Evolutionary conservation across 2,329 filamentous ascomycete genomes (phyloP).

Genomic region (Lasiodiplodia sp.): DNA sequence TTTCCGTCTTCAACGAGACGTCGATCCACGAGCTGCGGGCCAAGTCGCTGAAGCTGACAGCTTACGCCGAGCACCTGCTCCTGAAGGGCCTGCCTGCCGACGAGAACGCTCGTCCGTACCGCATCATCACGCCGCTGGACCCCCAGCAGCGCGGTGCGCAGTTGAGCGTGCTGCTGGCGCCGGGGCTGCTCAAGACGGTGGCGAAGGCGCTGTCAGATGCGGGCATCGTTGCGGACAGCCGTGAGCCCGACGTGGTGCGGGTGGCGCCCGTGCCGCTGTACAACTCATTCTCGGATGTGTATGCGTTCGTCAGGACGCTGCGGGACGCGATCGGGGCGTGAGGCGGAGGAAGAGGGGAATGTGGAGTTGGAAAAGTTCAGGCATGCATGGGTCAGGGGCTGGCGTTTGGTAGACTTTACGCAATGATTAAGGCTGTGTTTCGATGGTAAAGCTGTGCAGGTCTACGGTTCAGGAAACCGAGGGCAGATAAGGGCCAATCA

Average conservation of each 20-base stretch:
- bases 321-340: conserved; percentile 11
- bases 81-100: conserved; percentile 34
- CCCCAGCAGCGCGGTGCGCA: conserved; percentile 71
- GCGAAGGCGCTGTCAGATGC: conserved; percentile 17
- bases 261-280: conserved; percentile 31
- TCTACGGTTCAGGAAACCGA: conserved; percentile 3
- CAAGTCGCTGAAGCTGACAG: conserved; percentile 71
- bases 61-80: conserved; percentile 71
- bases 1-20: conserved; percentile 71
- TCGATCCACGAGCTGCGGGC: conserved; percentile 67
- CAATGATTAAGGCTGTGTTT: background rate
- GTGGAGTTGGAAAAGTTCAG: background rate
- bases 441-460: background rate
- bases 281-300: conserved; percentile 26
- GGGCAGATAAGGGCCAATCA: background rate
- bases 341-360: background rate
- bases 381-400: background rate
- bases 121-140: conserved; percentile 69
- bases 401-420: conserved; percentile 14
- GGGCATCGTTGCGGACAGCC: conserved; percentile 30
- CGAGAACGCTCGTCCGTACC: conserved; percentile 34
- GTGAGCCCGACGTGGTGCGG: conserved; percentile 30
- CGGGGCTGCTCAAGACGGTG: conserved; percentile 28
- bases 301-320: conserved; percentile 17
- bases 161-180: conserved; percentile 67